Evolutionary conservation across 2,329 filamentous ascomycete species (phyloP).

Genomic region (Claviceps humidiphila): DNA sequence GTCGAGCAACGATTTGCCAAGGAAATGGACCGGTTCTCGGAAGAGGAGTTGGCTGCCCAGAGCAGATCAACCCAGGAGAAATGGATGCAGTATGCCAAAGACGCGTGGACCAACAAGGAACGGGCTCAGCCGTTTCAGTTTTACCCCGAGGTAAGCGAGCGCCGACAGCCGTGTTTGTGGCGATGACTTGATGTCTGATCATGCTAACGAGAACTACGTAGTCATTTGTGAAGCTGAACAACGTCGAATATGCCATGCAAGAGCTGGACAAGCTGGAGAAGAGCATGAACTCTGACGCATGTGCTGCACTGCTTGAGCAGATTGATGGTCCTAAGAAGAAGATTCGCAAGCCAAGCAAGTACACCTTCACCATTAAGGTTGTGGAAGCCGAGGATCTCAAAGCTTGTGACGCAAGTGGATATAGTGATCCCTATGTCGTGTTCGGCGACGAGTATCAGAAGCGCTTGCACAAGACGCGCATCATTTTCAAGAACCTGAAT

Average conservation of each 20-base stretch:
- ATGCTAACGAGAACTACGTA: conserved; percentile 27
- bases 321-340: conserved; percentile 57
- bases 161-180: not conserved
- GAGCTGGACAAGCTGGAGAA: conserved; percentile 84
- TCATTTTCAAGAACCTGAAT: conserved; percentile 80
- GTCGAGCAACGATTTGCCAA: conserved; percentile 72
- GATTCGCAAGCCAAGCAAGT: conserved; percentile 62
- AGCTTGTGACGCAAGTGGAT: conserved; percentile 89
- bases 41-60: conserved; percentile 69
- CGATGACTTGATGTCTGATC: not conserved
- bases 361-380: conserved; percentile 97
- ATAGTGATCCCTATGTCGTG: conserved; percentile 93
- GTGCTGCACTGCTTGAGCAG: conserved; percentile 66
- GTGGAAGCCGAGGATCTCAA: conserved; percentile 96
- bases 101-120: conserved; percentile 83
- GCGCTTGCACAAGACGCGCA: conserved; percentile 83
- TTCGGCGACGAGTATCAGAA: conserved; percentile 97
- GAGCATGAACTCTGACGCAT: conserved; percentile 82
- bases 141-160: conserved; percentile 61
- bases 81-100: conserved; percentile 85
- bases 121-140: conserved; percentile 96
- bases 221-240: conserved; percentile 97
- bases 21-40: conserved; percentile 87
- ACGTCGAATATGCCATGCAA: conserved; percentile 87
- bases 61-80: conserved; percentile 79